Evolutionary conservation across 2,329 filamentous ascomycete genomes (phyloP), one percentile per base, ranked within the genome.

Genomic region (Tolypocladium sp.): DNA sequence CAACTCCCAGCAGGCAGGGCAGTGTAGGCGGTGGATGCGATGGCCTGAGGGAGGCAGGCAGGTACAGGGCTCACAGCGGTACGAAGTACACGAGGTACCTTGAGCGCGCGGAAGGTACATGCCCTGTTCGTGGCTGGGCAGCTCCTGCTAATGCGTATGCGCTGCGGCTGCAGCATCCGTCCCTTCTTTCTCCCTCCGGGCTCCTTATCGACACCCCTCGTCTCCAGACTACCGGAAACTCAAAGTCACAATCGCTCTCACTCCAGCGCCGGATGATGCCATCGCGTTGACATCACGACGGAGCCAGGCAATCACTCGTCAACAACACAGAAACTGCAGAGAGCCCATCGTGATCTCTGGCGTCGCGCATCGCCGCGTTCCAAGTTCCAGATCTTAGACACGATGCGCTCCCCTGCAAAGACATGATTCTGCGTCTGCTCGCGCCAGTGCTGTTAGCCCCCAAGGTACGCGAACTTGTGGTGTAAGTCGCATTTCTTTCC

Each of bases 301-400:
- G 17, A n/a, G 30, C 49, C 4, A 3, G 46, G 27, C 27, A 33
- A 10, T 17, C 25, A 15, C 44, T 17, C 15, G 46, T 51, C 46
- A 20, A 37, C 53, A 30, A 9, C 35, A 37, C 13, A 13, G 12
- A 49, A 2, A 27, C 44, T 13, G 12, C 46, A 9, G 30, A 9
- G 27, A 20, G 49, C 27, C 27, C 27, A 52, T 52, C 17, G 20
- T 33, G 15, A 33, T 33, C 17, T 52, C 27, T 30, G 3, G 49
- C 30, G 46, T 30, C 27, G 49, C 49, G 22, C n/a, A 15, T 25
- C 10, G 42, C n/a, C 22, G 22, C 42, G 22, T 22, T 13, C 17
- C 38, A 30, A 38, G 52, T 56, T 37, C 52, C 41, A 56, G 42
- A 41, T 58, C 52, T 49, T 30, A 55, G 51, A 58, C 49, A 58